Evolutionary conservation across 1,284 basidiomycete genomes (phyloP), one percentile per base, ranked within the genome.

Genomic region (Apiotrichum domesticum): DNA sequence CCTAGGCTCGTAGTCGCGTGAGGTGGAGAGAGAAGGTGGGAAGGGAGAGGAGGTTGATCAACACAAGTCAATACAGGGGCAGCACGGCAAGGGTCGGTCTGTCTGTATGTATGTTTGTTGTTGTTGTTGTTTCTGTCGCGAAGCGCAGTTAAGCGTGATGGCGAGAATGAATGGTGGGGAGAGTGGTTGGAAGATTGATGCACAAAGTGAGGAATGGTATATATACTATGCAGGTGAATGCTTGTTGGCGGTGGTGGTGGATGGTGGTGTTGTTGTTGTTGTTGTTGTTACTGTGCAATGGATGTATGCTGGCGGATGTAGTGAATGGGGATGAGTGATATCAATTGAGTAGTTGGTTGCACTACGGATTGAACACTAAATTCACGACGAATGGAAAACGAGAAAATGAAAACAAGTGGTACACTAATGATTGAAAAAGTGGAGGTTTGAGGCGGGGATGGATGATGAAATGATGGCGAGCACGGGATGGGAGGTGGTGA

Each of bases 391-490:
- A 42, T 14, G 8, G n/a, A 42, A 42, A 42, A 14, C 10, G 14
- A 15, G 41, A n/a, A 42, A 6, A 14, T n/a, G 41, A 15, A 14
- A 15, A 13, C n/a, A 14, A 39, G 13, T 39, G 9, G 41, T 15
- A 42, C n/a, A 15, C 11, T 13, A 42, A 13, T 42, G 41, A 6
- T 37, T 6, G 46, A 21, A 35, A 47, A 47, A 33, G 46, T 47
- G 46, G 46, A 47, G 46, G 46, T 47, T 7, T 7, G 37, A 15
- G 14, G 35, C 47, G 47, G 35, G 35, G 34, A 37, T 4, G 47
- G 35, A 40, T 40, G 35, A 49, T 49, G 47, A 49, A 49, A 49
- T 49, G 47, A 49, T 49, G 47, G 47, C 47, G 47, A 49, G 47
- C 47, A 49, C 3, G 21, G 47, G 21, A 13, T 29, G 6, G 9